These are phyloP conservation scores for Boletus speciosus DNA, from an alignment of 768 basidiomycete genomes.

Conservation along the genomic window DNA sequence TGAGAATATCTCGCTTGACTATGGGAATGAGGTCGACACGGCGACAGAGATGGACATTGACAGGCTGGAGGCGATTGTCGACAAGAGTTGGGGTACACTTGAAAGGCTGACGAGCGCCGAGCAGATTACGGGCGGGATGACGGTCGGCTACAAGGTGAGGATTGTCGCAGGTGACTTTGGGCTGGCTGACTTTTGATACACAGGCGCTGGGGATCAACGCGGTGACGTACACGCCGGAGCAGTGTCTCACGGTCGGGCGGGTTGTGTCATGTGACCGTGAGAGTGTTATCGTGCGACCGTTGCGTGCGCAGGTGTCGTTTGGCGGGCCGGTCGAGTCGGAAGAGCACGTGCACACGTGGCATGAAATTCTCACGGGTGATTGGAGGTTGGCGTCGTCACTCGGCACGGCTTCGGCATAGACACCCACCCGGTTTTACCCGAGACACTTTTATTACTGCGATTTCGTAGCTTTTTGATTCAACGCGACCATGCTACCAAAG, in stretches of 20 bases:
- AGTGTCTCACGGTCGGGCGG: constrained; percentile 45
- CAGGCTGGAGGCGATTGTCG: constrained; percentile 9
- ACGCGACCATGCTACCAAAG: constrained; percentile 67
- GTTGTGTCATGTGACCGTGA: constrained; percentile 27
- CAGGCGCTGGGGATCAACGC: constrained; percentile 57
- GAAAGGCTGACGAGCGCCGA: constrained; percentile 20
- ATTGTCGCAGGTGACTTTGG: too few relatives aligned
- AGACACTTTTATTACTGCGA: constrained; percentile 10
- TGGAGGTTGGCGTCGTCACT: constrained; percentile 24
- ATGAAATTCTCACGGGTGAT: constrained; percentile 26
- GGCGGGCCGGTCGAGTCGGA: constrained; percentile 25
- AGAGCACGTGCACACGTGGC: constrained; percentile 24
- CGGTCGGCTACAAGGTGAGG: constrained; percentile 51
- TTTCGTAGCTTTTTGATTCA: too few relatives aligned
- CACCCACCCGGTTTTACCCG: constrained; percentile 26
- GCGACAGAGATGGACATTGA: background rate
- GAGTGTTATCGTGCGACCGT: constrained; percentile 13
- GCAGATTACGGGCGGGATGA: constrained; percentile 28
- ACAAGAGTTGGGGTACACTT: constrained; percentile 20
- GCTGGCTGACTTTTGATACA: too few relatives aligned
- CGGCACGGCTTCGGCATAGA: constrained; percentile 7
- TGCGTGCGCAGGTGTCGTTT: constrained; percentile 28
- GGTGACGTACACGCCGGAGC: constrained; percentile 56
- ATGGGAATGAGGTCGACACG: background rate
- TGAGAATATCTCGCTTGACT: constrained; percentile 12